Percentiles rank a stretch among this genome's conserved stretches.
These are phyloP conservation scores for Exophiala sp. DNA, from an alignment of 2,329 filamentous ascomycete genomes.

Conservation along the genomic window DNA sequence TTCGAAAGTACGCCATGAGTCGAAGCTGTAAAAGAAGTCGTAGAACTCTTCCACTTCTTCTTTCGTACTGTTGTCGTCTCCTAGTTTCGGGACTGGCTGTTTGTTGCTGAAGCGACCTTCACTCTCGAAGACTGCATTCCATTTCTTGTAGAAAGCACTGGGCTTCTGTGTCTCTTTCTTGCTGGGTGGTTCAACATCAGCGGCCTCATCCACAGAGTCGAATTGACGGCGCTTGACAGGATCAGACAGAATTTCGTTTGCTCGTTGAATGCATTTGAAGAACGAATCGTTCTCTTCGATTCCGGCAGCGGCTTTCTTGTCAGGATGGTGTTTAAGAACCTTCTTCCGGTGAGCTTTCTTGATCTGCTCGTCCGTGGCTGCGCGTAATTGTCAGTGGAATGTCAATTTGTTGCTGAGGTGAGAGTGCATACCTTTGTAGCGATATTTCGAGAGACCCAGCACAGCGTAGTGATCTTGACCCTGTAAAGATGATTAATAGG, in stretches of 20 bases:
- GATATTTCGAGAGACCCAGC: constrained; percentile 86
- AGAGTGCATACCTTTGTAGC: constrained; percentile 55
- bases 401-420: no score
- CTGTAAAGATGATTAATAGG: constrained; percentile 42
- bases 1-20: constrained; percentile 96
- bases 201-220: constrained; percentile 92
- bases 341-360: constrained; percentile 99
- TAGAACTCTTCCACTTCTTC: constrained; percentile 94
- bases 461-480: constrained; percentile 97
- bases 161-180: constrained; percentile 81
- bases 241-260: constrained; percentile 88
- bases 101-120: constrained; percentile 89
- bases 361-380: constrained; percentile 93
- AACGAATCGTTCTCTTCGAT: constrained; percentile 83
- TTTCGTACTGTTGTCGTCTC: constrained; percentile 76
- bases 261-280: constrained; percentile 99
- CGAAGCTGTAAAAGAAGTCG: constrained; percentile 99
- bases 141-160: constrained; percentile 92
- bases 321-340: constrained; percentile 96
- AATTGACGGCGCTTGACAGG: constrained; percentile 90
- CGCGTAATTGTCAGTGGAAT: no score
- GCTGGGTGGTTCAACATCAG: constrained; percentile 83
- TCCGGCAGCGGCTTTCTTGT: constrained; percentile 94
- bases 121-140: constrained; percentile 83
- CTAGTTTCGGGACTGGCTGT: constrained; percentile 83